Percentiles rank a stretch among this genome's conserved stretches.
phyloP scores from a whole-genome alignment of 495 filamentous ascomycete genomes.

The Annulohypoxylon nitens region DNA sequence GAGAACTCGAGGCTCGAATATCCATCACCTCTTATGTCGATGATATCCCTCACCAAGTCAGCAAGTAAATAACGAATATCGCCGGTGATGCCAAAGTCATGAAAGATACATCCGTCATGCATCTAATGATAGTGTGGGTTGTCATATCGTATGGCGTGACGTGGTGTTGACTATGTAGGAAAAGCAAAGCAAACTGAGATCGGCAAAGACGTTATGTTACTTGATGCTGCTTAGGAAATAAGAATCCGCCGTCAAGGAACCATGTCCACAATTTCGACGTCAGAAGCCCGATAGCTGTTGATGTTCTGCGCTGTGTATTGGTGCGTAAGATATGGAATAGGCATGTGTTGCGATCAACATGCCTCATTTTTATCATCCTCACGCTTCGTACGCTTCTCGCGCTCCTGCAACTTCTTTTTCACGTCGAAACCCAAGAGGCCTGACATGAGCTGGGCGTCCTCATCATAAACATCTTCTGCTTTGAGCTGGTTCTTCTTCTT shows the following conservation, averaged over 20 bases:
- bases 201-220: neutral
- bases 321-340: neutral
- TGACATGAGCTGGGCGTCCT: neutral
- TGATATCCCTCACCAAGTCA: neutral
- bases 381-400: neutral
- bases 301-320: neutral
- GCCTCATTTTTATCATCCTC: neutral
- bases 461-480: neutral
- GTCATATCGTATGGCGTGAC: neutral
- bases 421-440: neutral
- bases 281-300: neutral
- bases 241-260: neutral
- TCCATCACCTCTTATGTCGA: neutral
- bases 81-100: neutral
- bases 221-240: neutral
- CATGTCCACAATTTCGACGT: neutral
- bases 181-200: neutral
- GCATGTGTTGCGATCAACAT: neutral
- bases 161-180: neutral
- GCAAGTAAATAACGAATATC: neutral
- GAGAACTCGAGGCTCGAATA: neutral
- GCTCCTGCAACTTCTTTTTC: slow-evolving; percentile 4
- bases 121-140: neutral
- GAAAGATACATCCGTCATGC: neutral
- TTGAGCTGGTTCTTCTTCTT: slow-evolving; percentile 15